Conservation (phyloP, 208 protist species). For the Leishmania mexicana region DNA sequence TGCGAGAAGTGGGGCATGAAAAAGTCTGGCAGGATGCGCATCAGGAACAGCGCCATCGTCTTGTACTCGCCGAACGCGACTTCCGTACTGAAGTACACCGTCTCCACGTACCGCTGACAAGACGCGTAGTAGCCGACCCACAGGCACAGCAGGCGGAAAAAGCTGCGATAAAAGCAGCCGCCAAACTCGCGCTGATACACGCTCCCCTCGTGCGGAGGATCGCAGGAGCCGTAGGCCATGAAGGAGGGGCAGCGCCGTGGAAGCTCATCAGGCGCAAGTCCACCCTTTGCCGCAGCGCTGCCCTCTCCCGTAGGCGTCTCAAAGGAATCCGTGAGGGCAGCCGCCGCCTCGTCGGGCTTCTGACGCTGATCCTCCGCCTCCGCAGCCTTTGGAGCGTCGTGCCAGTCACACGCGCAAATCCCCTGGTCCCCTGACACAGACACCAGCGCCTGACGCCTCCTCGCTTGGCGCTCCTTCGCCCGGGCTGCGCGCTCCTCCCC, state of each 20-base stretch:
- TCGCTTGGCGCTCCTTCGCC: slow-evolving; percentile 12
- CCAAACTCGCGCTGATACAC: slow-evolving; percentile 64
- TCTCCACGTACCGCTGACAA: slow-evolving; percentile 81
- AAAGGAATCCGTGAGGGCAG: neutral
- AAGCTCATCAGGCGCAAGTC: slow-evolving; percentile 10
- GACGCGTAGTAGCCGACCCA: slow-evolving; percentile 85
- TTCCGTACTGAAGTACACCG: slow-evolving; percentile 83
- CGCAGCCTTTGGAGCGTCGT: slow-evolving; percentile 6
- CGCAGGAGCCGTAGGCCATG: slow-evolving; percentile 55
- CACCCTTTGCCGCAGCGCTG: neutral
- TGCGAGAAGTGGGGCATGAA: slow-evolving; percentile 42
- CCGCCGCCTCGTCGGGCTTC: neutral
- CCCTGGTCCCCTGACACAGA: slow-evolving; percentile 8
- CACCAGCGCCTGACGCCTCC: slow-evolving; percentile 4
- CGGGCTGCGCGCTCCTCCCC: slow-evolving; percentile 15
- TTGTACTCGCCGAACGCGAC: slow-evolving; percentile 80
- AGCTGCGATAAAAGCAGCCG: slow-evolving; percentile 81
- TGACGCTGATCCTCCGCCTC: neutral
- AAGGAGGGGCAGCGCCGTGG: slow-evolving; percentile 26
- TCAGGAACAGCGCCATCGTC: slow-evolving; percentile 62
- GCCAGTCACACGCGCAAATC: slow-evolving; percentile 29
- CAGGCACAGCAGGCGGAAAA: slow-evolving; percentile 83
- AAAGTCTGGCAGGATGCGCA: slow-evolving; percentile 72
- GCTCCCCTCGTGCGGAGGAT: slow-evolving; percentile 46
- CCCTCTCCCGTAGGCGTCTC: neutral